Evolutionary conservation across 805 yeast species (phyloP), one percentile per base, ranked within the genome.

Genomic region (Wickerhamomyces ciferrii): DNA sequence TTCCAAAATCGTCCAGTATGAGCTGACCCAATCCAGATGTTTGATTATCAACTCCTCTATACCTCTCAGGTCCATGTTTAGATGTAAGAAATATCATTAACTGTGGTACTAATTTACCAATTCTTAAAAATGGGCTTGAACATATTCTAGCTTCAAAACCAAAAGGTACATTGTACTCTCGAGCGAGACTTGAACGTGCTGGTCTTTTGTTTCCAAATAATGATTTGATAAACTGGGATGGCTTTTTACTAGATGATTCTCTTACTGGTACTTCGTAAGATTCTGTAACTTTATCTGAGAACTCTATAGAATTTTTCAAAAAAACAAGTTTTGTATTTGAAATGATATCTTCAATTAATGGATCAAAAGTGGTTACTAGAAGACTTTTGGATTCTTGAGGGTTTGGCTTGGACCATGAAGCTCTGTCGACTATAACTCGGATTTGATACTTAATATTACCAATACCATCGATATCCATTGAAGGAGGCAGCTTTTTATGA

Each of bases 371-470:
- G 5, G 20, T 17, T 13, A 43, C 10, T 29, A 37, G 9, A 6
- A 32, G n/a, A 56, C 59, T 13, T 71, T 59, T 32, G 84, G 61
- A 35, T 72, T 55, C 48, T 14, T 9, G 11, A 21, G 17, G n/a
- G 13, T 78, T 81, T 31, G 68, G 43, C 47, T 72, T 73, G 47
- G 76, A 63, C 21, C 79, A 55, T 3, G 80, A 69, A 2, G 82
- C 63, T 39, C 81, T 56, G 45, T 73, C 75, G 39, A 81, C 79
- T 1, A 86, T 81, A 14, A 71, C 85, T 59, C 80, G 80, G 45
- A 82, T 69, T 55, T 72, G 80, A 57, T 81, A 81, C 17, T 23
- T n/a, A 6, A 41, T 14, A 4, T 8, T 4, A 9, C 37, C 43
- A 23, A 15, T 7, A 8, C 19, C 38, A 11, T n/a, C 38, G 4